phyloP scores from a whole-genome alignment of 2,329 filamentous ascomycete species.

The Clonostachys solani region DNA sequence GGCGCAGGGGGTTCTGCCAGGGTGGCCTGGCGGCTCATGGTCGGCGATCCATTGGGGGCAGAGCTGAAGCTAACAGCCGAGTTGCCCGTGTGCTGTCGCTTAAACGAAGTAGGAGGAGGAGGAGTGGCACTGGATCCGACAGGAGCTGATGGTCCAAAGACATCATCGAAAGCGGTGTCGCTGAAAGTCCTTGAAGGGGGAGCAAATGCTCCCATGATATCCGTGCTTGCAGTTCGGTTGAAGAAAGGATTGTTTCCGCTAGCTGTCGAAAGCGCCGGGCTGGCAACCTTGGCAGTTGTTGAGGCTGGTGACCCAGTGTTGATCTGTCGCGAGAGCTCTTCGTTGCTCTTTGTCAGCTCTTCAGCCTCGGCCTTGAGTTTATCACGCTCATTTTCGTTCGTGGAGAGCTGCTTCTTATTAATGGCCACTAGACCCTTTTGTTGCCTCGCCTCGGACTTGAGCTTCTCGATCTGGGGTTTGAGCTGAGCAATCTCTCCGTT shows the following conservation, averaged over 20 bases:
- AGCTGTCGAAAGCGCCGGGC: slow-evolving; percentile 63
- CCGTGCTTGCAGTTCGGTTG: slow-evolving; percentile 61
- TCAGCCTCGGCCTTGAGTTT: slow-evolving; percentile 79
- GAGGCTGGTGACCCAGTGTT: slow-evolving; percentile 46
- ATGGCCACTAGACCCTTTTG: slow-evolving; percentile 96
- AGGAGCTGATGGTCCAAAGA: slow-evolving; percentile 71
- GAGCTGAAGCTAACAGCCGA: slow-evolving; percentile 48
- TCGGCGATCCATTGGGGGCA: slow-evolving; percentile 53
- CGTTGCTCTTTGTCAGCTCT: slow-evolving; percentile 59
- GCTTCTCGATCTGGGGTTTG: slow-evolving; percentile 88
- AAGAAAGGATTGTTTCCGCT: slow-evolving; percentile 96
- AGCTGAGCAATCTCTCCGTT: slow-evolving; percentile 81
- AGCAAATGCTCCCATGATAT: slow-evolving; percentile 51
- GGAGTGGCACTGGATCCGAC: slow-evolving; percentile 34
- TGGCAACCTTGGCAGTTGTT: slow-evolving; percentile 50
- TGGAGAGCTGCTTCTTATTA: slow-evolving; percentile 95
- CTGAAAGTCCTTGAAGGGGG: slow-evolving; percentile 41
- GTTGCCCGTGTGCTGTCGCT: slow-evolving; percentile 54
- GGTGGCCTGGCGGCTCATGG: slow-evolving; percentile 59
- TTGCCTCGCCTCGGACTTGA: slow-evolving; percentile 86
- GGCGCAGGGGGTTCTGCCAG: slow-evolving; percentile 56
- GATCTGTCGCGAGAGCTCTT: slow-evolving; percentile 50
- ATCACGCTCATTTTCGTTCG: slow-evolving; percentile 83
- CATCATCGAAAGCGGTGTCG: slow-evolving; percentile 76
- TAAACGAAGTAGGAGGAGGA: slow-evolving; percentile 32